Evolutionary conservation across 179 eudicot genomes (phyloP), one percentile per base, ranked within the genome.

Genomic region (Beta macrorhiza): DNA sequence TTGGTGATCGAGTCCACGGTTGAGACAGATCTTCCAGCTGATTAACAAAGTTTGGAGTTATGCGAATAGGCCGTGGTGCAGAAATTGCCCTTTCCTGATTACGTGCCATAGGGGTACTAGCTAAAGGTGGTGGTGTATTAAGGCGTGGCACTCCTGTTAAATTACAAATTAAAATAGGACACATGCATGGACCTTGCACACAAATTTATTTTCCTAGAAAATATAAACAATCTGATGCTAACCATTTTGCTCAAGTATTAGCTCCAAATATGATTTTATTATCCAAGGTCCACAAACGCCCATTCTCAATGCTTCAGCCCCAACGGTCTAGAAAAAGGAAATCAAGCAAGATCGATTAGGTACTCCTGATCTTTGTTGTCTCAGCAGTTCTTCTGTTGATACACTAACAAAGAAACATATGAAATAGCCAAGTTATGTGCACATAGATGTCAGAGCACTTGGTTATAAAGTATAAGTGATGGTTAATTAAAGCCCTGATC

Each of bases 1-100:
- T 97, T 51, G 99, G 99, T 52, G 99, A 97, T 17, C 99, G 92
- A 65, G 99, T 97, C 99, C 99, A 97, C 44, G 99, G 98, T 84
- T 97, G 99, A 85, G 99, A 91, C 78, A 94, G 86, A 89, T 97
- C 99, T 67, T 97, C 99, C 62, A 94, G 90, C 74, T 84, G 88
- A 82, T 88, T 92, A 72, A 91, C 94, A 78, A 92, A 83, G 79
- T 95, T 90, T 0, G 97, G 90, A 73, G 93, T 85, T 71, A 97
- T 79, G 74, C 98, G 98, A 72, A 97, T 89, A 42, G 99, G 99
- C 87, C 83, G 91, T 62, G 98, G 99, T 65, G 93, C 95, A 83
- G 91, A 84, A 62, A 97, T 87, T 70, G 57, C 65, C 81, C 85
- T 88, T 83, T 93, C 99, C 82, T 85, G 90, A 84, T 64, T 86